Base-by-base conservation (phyloP, 2,329 filamentous ascomycete genomes). In the Xylaria sp. region DNA sequence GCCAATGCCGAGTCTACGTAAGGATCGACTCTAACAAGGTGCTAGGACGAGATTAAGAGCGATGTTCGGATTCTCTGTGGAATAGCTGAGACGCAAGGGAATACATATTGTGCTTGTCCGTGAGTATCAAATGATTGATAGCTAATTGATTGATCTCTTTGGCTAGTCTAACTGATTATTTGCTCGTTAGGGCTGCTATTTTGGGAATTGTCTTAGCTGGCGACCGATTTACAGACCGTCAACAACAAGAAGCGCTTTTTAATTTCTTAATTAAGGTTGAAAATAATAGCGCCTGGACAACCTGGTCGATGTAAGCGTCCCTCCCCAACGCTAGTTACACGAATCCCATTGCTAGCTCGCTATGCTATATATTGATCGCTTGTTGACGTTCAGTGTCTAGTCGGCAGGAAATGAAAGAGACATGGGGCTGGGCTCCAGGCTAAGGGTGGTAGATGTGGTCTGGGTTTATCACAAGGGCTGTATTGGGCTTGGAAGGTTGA, bases 321-420 rank as follows among this genome's bases (percentile, higher is more conserved):
- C n/a, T 2, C 38, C 37, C 14, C 15, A 15, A 40, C 6, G 5
- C 15, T n/a, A n/a, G 15, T 40, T n/a, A n/a, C 2, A n/a, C 37
- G 12, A n/a, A 15, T 15, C 37, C 12, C 12, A n/a, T 15, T 21
- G 4, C 15, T 40, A 52, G n/a, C 25, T n/a, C 21, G 12, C 23
- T 28, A 12, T 40, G 12, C 25, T 28, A 14, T 52, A 42, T 53
- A 15, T n/a, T 4, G 8, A 17, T 28, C 17, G 19, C 37, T 31
- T 9, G 42, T 23, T 12, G 17, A 42, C 37, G 11, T 53, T 4
- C 19, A 15, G 23, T 19, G 23, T 17, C 4, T 28, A 53, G 50
- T 31, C 50, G 42, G 37, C 50, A 42, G 7, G 19, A 53, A 42
- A 53, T 53, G 50, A 53, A 53, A 23, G 50, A 42, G 15, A 17